phyloP scores from a whole-genome alignment of 2,329 filamentous ascomycete species.

The Aspergillus intermedius region DNA sequence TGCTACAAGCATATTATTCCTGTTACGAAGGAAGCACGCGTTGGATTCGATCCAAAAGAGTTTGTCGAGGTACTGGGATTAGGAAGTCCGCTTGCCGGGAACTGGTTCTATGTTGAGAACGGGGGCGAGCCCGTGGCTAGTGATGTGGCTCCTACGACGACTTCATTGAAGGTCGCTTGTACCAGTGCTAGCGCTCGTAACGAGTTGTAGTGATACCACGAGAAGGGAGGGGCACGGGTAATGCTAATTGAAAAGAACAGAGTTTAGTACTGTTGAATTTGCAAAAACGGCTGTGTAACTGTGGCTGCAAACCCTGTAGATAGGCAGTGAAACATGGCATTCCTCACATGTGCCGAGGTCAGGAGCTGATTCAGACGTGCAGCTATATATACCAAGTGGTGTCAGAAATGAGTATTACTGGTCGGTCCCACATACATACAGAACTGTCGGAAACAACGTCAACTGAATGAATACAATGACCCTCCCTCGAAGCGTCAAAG shows the following conservation, averaged over 20 bases:
- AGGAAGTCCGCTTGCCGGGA: conserved; percentile 26
- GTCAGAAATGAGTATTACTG: too few species aligned
- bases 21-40: conserved; percentile 14
- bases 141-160: conserved; percentile 13
- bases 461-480: neutral
- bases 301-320: too few species aligned
- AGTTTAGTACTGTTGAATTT: too few species aligned
- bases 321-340: too few species aligned
- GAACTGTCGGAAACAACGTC: neutral
- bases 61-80: conserved; percentile 30
- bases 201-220: neutral
- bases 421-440: neutral
- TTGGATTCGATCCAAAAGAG: conserved; percentile 27
- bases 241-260: too few species aligned
- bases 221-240: too few species aligned
- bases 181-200: neutral
- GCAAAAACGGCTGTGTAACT: too few species aligned
- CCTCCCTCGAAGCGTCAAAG: conserved; percentile 28
- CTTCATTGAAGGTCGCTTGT: conserved; percentile 12
- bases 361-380: too few species aligned
- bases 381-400: too few species aligned
- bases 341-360: too few species aligned
- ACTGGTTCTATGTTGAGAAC: conserved; percentile 35
- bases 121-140: conserved; percentile 6
- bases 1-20: conserved; percentile 29